These are phyloP conservation scores for Fusarium sambucinum DNA, from an alignment of 2,329 filamentous ascomycete genomes.

Conservation along the genomic window DNA sequence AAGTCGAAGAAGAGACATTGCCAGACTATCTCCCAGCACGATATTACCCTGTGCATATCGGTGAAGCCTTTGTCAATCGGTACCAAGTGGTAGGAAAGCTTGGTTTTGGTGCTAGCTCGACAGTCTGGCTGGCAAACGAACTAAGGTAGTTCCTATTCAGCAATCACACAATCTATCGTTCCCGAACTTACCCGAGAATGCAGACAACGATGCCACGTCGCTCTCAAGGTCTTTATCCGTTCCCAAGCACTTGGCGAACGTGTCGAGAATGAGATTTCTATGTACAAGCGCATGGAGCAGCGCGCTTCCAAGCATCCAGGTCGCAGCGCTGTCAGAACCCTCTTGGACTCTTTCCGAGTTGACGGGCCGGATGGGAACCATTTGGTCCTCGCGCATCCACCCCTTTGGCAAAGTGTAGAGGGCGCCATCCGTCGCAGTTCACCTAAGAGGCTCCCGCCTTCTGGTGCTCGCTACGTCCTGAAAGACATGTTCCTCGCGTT, in stretches of 20 bases:
- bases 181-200: neutral
- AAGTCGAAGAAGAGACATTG: neutral
- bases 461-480: accelerated
- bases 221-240: neutral
- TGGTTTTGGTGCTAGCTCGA: neutral
- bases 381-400: neutral
- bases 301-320: neutral
- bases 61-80: neutral
- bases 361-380: neutral
- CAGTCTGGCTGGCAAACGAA: neutral
- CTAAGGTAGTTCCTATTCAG: accelerated
- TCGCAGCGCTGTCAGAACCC: neutral
- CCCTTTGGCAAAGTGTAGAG: neutral
- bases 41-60: neutral
- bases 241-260: neutral
- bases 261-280: neutral
- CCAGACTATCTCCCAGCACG: neutral
- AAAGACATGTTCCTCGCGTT: neutral
- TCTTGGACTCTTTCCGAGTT: neutral
- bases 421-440: neutral
- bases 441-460: neutral
- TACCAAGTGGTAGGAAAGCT: neutral
- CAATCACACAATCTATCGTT: accelerated
- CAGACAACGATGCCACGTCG: neutral
- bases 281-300: neutral